Percentiles rank a stretch among this genome's conserved stretches.
Conservation (phyloP, 2,329 filamentous ascomycete genomes). For the Ceratocystis huliohia region DNA sequence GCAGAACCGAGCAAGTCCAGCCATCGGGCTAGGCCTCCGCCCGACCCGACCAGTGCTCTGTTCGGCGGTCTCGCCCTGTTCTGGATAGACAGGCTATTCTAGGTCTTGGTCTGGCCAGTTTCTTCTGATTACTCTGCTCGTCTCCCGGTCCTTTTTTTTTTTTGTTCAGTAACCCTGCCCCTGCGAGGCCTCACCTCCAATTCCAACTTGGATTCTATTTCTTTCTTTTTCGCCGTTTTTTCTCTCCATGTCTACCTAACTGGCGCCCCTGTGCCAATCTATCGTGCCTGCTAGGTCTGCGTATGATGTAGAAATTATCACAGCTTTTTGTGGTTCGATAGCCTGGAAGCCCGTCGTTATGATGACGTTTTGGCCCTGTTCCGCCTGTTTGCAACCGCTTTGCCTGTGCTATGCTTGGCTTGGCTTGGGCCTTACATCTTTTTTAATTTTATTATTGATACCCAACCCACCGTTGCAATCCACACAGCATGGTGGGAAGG, state of each 20-base stretch:
- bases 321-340: neutral
- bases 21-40: neutral
- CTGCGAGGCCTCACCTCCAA: neutral
- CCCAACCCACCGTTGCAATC: neutral
- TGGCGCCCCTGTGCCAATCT: neutral
- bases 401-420: slow-evolving; percentile 2
- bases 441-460: neutral
- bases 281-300: no score
- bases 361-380: neutral
- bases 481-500: neutral
- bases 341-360: neutral
- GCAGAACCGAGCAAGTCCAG: neutral
- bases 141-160: neutral
- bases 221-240: neutral
- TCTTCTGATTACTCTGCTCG: no score
- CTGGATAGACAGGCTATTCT: neutral
- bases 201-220: neutral
- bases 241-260: neutral
- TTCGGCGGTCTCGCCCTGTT: neutral
- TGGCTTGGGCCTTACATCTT: neutral
- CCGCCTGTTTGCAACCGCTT: neutral
- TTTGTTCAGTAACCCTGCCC: neutral
- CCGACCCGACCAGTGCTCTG: neutral
- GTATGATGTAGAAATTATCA: neutral
- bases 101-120: neutral